A percentile compares a stretch with the other conserved stretches of the same genome.
Evolutionary conservation across 2,329 filamentous ascomycete species (phyloP).

Genomic region (Monosporascus sp.): DNA sequence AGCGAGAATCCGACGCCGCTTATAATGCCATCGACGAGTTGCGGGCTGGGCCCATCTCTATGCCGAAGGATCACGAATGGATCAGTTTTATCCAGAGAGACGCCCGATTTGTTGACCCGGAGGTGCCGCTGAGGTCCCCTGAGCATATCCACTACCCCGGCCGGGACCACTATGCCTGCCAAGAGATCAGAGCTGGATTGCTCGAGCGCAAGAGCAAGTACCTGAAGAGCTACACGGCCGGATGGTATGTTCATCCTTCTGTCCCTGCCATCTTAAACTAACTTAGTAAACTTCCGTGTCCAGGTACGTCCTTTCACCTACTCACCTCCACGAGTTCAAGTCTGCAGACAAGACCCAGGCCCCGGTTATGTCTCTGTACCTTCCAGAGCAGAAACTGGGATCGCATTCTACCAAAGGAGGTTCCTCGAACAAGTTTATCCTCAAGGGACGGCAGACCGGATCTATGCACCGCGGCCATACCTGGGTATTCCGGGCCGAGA

Average conservation of each 20-base stretch:
- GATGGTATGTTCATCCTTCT: conserved; percentile 57
- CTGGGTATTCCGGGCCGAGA: conserved; percentile 67
- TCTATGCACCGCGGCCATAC: conserved; percentile 79
- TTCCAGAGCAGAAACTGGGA: conserved; percentile 91
- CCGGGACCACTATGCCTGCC: conserved; percentile 72
- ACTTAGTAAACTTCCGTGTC: conserved; percentile 13
- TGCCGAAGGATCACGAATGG: conserved; percentile 95
- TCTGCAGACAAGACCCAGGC: conserved; percentile 90
- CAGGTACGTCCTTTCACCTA: conserved; percentile 93
- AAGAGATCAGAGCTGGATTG: conserved; percentile 84
- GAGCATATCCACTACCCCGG: conserved; percentile 90
- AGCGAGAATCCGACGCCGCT: conserved; percentile 80
- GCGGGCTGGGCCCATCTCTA: conserved; percentile 77
- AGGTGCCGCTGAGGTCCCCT: conserved; percentile 68
- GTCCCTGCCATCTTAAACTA: neutral
- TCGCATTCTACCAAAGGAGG: conserved; percentile 79
- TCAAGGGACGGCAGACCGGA: conserved; percentile 93
- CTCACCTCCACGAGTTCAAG: conserved; percentile 97
- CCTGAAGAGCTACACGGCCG: conserved; percentile 91
- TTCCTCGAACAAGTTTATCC: conserved; percentile 93
- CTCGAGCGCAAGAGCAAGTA: conserved; percentile 98
- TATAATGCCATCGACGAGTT: conserved; percentile 76
- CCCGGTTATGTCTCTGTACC: conserved; percentile 92
- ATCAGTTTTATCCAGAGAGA: conserved; percentile 72
- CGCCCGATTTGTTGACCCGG: conserved; percentile 82